Conservation (phyloP, 2,329 filamentous ascomycete species). For the Epichloe baconii region DNA sequence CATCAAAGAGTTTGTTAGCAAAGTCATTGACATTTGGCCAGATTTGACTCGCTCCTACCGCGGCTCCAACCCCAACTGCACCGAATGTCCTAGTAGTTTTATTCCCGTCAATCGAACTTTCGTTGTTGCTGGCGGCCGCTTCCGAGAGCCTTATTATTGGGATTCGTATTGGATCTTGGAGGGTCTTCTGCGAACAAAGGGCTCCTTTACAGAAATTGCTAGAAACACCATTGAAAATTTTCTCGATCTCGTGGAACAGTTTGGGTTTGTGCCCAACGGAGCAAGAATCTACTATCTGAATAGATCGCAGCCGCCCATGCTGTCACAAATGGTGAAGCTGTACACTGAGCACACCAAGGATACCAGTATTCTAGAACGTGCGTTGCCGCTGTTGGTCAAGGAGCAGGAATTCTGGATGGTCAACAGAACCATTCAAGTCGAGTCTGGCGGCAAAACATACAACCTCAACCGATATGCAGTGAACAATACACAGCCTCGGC, state of each 20-base stretch:
- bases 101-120: slow-evolving; percentile 55
- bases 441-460: slow-evolving; percentile 33
- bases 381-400: slow-evolving; percentile 47
- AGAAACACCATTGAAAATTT: slow-evolving; percentile 60
- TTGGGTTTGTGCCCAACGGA: slow-evolving; percentile 56
- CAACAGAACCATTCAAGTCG: slow-evolving; percentile 45
- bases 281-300: slow-evolving; percentile 56
- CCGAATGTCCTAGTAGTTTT: slow-evolving; percentile 49
- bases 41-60: slow-evolving; percentile 49
- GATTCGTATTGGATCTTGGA: slow-evolving; percentile 58
- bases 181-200: slow-evolving; percentile 50
- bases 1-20: slow-evolving; percentile 44
- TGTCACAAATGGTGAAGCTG: slow-evolving; percentile 51
- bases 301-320: slow-evolving; percentile 51
- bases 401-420: slow-evolving; percentile 50
- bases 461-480: slow-evolving; percentile 47
- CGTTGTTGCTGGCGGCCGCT: slow-evolving; percentile 58
- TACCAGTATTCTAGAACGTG: slow-evolving; percentile 43
- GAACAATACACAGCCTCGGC: slow-evolving; percentile 50
- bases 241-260: slow-evolving; percentile 49
- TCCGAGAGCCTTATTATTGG: slow-evolving; percentile 61
- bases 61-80: slow-evolving; percentile 37
- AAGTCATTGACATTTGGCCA: slow-evolving; percentile 59
- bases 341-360: slow-evolving; percentile 55
- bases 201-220: slow-evolving; percentile 48